phyloP scores from a whole-genome alignment of 352 stramenopile genomes.

The Globisporangium nagaii region DNA sequence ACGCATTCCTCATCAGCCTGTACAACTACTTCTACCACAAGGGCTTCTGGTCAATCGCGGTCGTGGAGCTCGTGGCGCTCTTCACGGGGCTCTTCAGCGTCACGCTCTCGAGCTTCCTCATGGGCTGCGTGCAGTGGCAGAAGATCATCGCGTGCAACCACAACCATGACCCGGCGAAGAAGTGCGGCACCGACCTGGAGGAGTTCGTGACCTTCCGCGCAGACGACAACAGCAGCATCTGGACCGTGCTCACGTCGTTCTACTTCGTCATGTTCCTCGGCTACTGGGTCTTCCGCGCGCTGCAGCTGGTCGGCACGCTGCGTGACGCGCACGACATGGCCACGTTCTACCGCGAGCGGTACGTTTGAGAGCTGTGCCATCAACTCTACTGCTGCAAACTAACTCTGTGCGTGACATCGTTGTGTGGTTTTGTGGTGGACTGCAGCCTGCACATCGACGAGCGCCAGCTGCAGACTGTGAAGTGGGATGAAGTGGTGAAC shows the following conservation, averaged over 20 bases:
- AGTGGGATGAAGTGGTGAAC: slow-evolving; percentile 89
- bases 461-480: slow-evolving; percentile 77
- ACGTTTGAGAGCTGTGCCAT: no score
- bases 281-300: slow-evolving; percentile 88
- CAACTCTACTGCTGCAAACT: no score
- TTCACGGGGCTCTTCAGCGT: slow-evolving; percentile 95
- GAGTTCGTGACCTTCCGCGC: slow-evolving; percentile 65
- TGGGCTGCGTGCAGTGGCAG: slow-evolving; percentile 95
- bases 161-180: slow-evolving; percentile 54
- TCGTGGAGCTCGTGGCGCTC: slow-evolving; percentile 89
- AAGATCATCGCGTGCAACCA: slow-evolving; percentile 78
- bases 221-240: slow-evolving; percentile 36
- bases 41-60: slow-evolving; percentile 88
- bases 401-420: no score
- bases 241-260: slow-evolving; percentile 71
- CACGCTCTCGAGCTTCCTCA: slow-evolving; percentile 90
- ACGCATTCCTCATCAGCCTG: slow-evolving; percentile 90
- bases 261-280: slow-evolving; percentile 94
- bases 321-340: slow-evolving; percentile 88
- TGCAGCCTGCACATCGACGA: slow-evolving; percentile 84
- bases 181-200: slow-evolving; percentile 75
- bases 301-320: slow-evolving; percentile 82
- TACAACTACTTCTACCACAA: slow-evolving; percentile 95
- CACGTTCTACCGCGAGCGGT: slow-evolving; percentile 87
- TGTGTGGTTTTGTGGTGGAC: no score